These are phyloP conservation scores for Diphasiastrum complanatum DNA, from an alignment of 83 land plant genomes.

Conservation along the genomic window DNA sequence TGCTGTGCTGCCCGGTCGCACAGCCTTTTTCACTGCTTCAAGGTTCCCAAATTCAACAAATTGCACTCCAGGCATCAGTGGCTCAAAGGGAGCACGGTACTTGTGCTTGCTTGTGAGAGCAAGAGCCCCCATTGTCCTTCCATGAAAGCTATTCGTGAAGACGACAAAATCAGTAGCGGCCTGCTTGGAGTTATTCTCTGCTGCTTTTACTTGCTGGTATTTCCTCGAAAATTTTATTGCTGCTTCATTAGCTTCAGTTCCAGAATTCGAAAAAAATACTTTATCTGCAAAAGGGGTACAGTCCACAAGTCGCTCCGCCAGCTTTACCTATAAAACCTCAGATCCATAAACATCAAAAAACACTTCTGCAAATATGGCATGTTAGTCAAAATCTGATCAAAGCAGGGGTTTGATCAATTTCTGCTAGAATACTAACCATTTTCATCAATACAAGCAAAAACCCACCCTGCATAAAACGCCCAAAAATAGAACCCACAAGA, in stretches of 20 bases:
- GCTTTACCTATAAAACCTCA: slow-evolving; percentile 51
- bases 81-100: slow-evolving; percentile 82
- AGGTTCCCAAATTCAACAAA: slow-evolving; percentile 76
- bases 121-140: slow-evolving; percentile 91
- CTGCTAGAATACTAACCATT: too few species aligned
- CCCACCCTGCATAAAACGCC: too few species aligned
- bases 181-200: slow-evolving; percentile 15
- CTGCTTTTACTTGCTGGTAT: slow-evolving; percentile 44
- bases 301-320: slow-evolving; percentile 74
- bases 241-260: slow-evolving; percentile 98
- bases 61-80: slow-evolving; percentile 87
- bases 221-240: slow-evolving; percentile 94
- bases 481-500: too few species aligned
- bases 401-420: too few species aligned
- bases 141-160: slow-evolving; percentile 82
- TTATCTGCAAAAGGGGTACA: slow-evolving; percentile 88
- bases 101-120: slow-evolving; percentile 87
- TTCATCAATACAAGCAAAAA: too few species aligned
- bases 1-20: slow-evolving; percentile 58
- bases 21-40: slow-evolving; percentile 40
- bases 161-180: slow-evolving; percentile 62
- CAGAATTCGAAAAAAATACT: slow-evolving; percentile 82
- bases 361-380: too few species aligned
- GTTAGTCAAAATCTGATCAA: too few species aligned
- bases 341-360: too few species aligned